Percentiles rank a stretch among this genome's conserved stretches.
Conservation (phyloP, 257 asterid genomes). For the Coffea eugenioides region DNA sequence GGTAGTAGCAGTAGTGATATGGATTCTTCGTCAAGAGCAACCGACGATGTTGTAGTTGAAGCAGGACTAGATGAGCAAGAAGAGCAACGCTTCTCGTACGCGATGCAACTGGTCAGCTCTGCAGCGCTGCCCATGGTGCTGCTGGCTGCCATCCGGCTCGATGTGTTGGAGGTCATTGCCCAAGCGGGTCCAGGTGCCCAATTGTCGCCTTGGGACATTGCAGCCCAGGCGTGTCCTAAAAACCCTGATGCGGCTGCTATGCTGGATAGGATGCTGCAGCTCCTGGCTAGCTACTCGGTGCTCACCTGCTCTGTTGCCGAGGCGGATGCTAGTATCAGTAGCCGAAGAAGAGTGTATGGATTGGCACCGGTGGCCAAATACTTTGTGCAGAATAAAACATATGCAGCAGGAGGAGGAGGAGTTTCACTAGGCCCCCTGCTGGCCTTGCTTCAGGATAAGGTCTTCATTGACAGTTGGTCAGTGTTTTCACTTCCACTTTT, state of each 20-base stretch:
- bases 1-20: no score
- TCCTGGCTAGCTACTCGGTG: constrained; percentile 31
- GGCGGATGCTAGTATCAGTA: constrained; percentile 1
- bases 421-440: neutral
- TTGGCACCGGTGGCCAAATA: constrained; percentile 21
- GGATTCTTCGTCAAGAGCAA: no score
- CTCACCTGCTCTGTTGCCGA: constrained; percentile 7
- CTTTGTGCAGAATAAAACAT: constrained; percentile 15
- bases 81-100: constrained; percentile 19
- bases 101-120: constrained; percentile 23
- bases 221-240: constrained; percentile 4
- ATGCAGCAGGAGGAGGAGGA: neutral
- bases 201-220: constrained; percentile 32
- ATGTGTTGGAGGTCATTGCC: constrained; percentile 20
- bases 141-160: constrained; percentile 15
- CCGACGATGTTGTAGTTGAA: neutral
- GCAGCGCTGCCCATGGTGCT: constrained; percentile 26
- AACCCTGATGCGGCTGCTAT: constrained; percentile 15
- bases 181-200: constrained; percentile 19
- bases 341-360: neutral
- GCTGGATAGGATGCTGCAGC: constrained; percentile 39
- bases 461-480: neutral
- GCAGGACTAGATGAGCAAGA: constrained; percentile 6
- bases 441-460: neutral
- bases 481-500: neutral